These are phyloP conservation scores for Fagopyrum tataricum DNA, from an alignment of 148 eudicot genomes.

Conservation along the genomic window DNA sequence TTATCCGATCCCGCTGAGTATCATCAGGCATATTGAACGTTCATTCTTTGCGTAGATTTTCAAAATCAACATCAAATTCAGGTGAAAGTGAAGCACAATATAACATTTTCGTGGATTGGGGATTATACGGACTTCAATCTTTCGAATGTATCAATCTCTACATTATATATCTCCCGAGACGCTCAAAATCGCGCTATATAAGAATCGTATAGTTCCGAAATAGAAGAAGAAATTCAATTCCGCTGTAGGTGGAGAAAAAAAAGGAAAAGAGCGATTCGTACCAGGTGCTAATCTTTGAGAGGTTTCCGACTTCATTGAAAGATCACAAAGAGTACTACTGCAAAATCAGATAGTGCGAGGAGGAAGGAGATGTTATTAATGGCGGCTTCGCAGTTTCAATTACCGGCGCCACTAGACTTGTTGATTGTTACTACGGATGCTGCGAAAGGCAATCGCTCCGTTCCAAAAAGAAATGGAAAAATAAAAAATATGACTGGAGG, in stretches of 20 bases:
- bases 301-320: constrained; percentile 20
- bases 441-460: background rate
- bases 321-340: background rate
- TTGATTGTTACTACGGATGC: background rate
- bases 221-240: background rate
- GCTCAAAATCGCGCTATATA: background rate
- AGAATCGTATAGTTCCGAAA: background rate
- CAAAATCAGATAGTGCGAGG: background rate
- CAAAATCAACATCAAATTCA: background rate
- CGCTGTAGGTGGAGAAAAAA: background rate
- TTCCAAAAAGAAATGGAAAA: background rate
- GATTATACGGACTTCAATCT: background rate
- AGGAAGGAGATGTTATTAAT: background rate
- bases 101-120: background rate
- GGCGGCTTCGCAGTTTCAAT: constrained; percentile 5
- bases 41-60: background rate
- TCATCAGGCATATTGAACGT: background rate
- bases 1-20: background rate
- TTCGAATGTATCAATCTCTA: background rate
- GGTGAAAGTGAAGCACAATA: background rate
- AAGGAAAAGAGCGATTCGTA: background rate
- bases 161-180: background rate
- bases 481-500: background rate
- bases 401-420: constrained; percentile 4
- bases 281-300: constrained; percentile 9